phyloP scores from a whole-genome alignment of 1,284 basidiomycete genomes.

The Peniophora sp. region DNA sequence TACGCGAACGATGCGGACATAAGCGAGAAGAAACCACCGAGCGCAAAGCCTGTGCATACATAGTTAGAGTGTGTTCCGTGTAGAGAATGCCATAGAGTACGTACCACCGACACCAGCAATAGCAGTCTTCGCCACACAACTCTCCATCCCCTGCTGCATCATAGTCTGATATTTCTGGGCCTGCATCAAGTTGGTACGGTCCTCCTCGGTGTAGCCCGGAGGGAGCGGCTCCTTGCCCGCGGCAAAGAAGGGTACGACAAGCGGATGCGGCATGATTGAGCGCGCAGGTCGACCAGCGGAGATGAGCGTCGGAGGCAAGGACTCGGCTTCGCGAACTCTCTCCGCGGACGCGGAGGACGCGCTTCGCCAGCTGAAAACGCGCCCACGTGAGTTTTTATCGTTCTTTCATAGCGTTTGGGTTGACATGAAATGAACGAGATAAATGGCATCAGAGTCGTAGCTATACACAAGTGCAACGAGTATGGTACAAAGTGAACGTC shows the following conservation, averaged over 20 bases:
- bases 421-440: no score
- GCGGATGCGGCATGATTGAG: constrained; percentile 18
- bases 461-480: no score
- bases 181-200: constrained; percentile 61
- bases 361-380: no score
- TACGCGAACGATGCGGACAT: constrained; percentile 95
- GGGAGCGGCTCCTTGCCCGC: constrained; percentile 75
- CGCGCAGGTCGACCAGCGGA: neutral
- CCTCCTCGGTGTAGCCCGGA: constrained; percentile 75
- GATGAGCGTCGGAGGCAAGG: no score
- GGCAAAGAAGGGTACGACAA: constrained; percentile 40
- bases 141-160: constrained; percentile 70
- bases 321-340: no score
- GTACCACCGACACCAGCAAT: constrained; percentile 76
- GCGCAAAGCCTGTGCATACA: constrained; percentile 62
- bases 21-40: constrained; percentile 94
- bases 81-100: constrained; percentile 19
- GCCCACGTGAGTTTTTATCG: no score
- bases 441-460: no score
- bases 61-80: neutral
- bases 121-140: constrained; percentile 75
- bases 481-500: no score
- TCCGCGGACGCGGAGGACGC: no score
- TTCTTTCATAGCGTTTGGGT: no score
- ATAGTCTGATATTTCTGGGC: constrained; percentile 70